Conservation (phyloP, 1,139 yeast genomes). For the Yamadazyma dushanensis region DNA sequence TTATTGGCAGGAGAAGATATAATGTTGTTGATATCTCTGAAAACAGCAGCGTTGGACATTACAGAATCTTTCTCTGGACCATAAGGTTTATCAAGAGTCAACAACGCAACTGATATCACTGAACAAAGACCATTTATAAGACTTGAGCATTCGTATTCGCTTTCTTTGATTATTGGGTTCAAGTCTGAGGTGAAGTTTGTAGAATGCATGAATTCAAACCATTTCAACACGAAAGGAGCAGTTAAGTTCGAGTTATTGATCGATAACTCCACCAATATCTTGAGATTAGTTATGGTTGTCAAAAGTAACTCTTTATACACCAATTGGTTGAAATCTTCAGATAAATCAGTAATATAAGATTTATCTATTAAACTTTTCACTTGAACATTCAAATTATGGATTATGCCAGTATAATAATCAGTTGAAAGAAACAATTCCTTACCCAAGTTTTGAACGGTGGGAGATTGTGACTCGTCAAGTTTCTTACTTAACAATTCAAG, state of each 20-base stretch:
- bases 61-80: slow-evolving; percentile 22
- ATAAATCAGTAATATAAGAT: slow-evolving; percentile 16
- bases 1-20: slow-evolving; percentile 27
- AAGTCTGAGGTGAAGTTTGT: slow-evolving; percentile 37
- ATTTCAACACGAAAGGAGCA: slow-evolving; percentile 34
- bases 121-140: slow-evolving; percentile 45
- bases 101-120: slow-evolving; percentile 47
- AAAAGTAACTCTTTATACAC: slow-evolving; percentile 36
- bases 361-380: slow-evolving; percentile 10
- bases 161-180: slow-evolving; percentile 28
- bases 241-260: slow-evolving; percentile 33
- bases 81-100: slow-evolving; percentile 54
- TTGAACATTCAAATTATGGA: slow-evolving; percentile 15
- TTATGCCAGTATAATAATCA: slow-evolving; percentile 23
- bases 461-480: slow-evolving; percentile 29
- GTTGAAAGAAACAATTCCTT: slow-evolving; percentile 34
- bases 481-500: slow-evolving; percentile 38
- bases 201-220: slow-evolving; percentile 58
- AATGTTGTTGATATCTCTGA: slow-evolving; percentile 41
- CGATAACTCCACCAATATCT: slow-evolving; percentile 44
- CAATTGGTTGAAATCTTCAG: slow-evolving; percentile 23
- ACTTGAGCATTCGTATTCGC: slow-evolving; percentile 35
- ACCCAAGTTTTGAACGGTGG: slow-evolving; percentile 39
- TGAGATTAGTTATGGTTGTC: slow-evolving; percentile 40
- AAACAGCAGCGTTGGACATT: slow-evolving; percentile 41